Conservation (phyloP, 371 early-diverging fungal genomes). For the Catenaria anguillulae region DNA sequence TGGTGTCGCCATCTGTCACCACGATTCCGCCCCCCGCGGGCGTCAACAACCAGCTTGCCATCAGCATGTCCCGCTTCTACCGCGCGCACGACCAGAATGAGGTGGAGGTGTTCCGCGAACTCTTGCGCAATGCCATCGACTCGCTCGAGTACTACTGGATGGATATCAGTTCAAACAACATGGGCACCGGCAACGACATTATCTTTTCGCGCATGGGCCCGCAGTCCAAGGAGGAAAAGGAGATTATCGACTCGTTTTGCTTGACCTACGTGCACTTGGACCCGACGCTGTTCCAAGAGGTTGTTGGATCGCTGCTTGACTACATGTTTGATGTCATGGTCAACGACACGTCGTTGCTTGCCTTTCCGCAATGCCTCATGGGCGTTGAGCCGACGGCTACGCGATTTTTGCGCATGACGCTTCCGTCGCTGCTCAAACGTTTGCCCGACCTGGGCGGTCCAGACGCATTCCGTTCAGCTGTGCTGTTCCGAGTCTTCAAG, state of each 20-base stretch:
- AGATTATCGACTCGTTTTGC: conserved; percentile 80
- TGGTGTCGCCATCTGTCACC: too few species aligned
- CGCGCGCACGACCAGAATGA: neutral
- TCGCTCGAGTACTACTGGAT: conserved; percentile 76
- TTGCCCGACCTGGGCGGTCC: conserved; percentile 67
- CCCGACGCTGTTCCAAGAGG: conserved; percentile 86
- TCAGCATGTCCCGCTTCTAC: too few species aligned
- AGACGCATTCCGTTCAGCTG: conserved; percentile 54
- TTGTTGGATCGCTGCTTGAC: conserved; percentile 74
- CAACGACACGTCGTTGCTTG: conserved; percentile 58
- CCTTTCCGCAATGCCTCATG: conserved; percentile 79
- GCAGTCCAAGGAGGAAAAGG: conserved; percentile 59
- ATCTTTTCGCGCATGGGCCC: conserved; percentile 5
- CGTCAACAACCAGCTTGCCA: neutral
- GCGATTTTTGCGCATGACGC: conserved; percentile 59
- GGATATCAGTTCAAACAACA: conserved; percentile 24
- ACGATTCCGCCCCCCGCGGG: neutral
- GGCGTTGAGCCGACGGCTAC: conserved; percentile 60
- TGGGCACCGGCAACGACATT: neutral
- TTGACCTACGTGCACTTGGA: conserved; percentile 74
- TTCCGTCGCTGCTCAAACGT: conserved; percentile 62
- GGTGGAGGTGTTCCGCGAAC: conserved; percentile 25
- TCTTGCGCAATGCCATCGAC: conserved; percentile 70
- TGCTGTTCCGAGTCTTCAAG: conserved; percentile 82
- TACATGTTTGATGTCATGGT: conserved; percentile 72